These are phyloP conservation scores for Dorcoceras hygrometricum DNA, from an alignment of 257 asterid species.

Conservation along the genomic window DNA sequence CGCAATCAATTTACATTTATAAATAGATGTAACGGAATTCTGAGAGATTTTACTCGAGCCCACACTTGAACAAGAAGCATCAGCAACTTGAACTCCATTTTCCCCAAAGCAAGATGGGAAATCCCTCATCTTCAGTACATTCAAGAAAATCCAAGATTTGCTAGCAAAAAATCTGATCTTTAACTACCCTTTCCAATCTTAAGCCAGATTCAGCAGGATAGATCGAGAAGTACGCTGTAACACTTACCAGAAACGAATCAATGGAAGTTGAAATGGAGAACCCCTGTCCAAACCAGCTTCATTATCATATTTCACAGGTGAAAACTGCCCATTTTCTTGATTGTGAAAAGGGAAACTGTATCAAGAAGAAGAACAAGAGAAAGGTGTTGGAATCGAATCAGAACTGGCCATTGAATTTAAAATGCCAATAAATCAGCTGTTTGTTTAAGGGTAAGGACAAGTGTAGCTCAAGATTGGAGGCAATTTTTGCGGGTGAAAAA, in stretches of 20 bases:
- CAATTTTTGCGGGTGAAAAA: not conserved
- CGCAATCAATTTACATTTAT: constrained; percentile 33
- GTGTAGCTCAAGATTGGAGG: not conserved
- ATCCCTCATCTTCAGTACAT: constrained; percentile 36
- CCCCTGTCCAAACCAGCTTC: not conserved
- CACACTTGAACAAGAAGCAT: constrained; percentile 28
- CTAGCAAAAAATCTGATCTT: not conserved
- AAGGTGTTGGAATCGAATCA: not conserved
- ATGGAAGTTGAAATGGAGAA: not conserved
- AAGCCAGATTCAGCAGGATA: not conserved
- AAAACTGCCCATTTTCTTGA: not conserved
- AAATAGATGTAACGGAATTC: constrained; percentile 33
- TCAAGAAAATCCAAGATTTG: not conserved
- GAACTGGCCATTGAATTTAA: not conserved
- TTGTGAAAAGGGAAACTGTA: not conserved
- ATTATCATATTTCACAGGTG: not conserved
- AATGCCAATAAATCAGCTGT: not conserved
- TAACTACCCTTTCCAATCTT: not conserved
- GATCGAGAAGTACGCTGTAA: not conserved
- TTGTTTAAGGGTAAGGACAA: not conserved
- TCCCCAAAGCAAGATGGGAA: constrained; percentile 53
- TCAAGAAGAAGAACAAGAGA: not conserved
- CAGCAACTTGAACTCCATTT: constrained; percentile 48
- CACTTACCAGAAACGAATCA: not conserved
- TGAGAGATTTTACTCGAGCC: constrained; percentile 21